Evolutionary conservation across 495 filamentous ascomycete genomes (phyloP).

Genomic region (Neurospora sp.): DNA sequence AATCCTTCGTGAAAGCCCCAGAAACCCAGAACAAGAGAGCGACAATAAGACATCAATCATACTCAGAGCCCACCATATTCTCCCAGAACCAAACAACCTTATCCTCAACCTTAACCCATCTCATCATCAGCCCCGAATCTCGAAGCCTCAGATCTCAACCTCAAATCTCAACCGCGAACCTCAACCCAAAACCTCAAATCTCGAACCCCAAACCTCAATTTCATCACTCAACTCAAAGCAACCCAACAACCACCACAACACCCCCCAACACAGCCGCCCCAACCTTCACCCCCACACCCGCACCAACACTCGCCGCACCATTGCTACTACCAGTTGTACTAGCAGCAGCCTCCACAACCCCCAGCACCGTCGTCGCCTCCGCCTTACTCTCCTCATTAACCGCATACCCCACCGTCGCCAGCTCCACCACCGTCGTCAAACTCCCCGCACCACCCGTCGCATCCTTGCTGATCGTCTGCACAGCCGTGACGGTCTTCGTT

Average conservation of each 20-base stretch:
- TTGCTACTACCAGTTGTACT: constrained; percentile 1
- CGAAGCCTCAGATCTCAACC: too few species aligned
- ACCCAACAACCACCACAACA: constrained; percentile 28
- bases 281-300: constrained; percentile 23
- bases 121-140: not conserved
- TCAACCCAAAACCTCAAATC: not conserved
- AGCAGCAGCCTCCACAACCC: not conserved
- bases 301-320: constrained; percentile 5
- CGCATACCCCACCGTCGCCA: constrained; percentile 30
- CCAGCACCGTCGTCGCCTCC: not conserved
- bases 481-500: constrained; percentile 23
- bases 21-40: not conserved
- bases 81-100: not conserved
- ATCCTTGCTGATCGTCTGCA: constrained; percentile 28
- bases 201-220: not conserved
- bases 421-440: constrained; percentile 8
- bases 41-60: not conserved
- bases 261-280: constrained; percentile 28
- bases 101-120: not conserved
- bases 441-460: constrained; percentile 3
- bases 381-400: constrained; percentile 24
- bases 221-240: constrained; percentile 19
- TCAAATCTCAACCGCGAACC: too few species aligned
- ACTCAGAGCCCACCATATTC: not conserved
- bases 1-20: not conserved